phyloP scores from a whole-genome alignment of 2,329 filamentous ascomycete species.

The Fusarium nisikadoi region DNA sequence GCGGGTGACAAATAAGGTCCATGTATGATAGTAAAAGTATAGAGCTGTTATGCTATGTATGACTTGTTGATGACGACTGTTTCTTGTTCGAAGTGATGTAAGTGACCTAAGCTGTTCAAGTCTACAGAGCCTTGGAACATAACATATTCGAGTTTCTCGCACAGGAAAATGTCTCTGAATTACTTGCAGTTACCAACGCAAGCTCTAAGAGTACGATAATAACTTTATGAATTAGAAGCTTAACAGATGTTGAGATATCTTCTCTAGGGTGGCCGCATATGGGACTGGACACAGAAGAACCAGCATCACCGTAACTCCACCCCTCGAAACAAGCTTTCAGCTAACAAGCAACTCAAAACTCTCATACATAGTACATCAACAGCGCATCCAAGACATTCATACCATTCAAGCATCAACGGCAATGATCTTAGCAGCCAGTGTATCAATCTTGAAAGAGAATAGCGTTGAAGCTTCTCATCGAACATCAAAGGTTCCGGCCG shows the following conservation, averaged over 20 bases:
- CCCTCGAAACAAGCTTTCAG: background rate
- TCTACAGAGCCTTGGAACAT: background rate
- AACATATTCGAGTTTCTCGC: background rate
- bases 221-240: background rate
- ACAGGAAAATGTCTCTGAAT: background rate
- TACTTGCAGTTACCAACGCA: no score
- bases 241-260: accelerated
- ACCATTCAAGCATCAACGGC: background rate
- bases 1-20: conserved; percentile 20
- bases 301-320: background rate
- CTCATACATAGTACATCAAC: background rate
- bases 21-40: background rate
- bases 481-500: conserved; percentile 44
- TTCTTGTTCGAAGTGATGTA: background rate
- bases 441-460: background rate
- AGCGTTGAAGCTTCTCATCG: background rate
- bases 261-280: background rate
- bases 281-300: background rate
- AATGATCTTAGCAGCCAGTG: accelerated
- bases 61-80: background rate
- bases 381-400: background rate
- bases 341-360: no score
- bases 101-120: background rate
- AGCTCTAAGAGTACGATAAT: background rate
- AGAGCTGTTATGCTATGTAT: background rate